A percentile compares a stretch with the other conserved stretches of the same genome.
These are phyloP conservation scores for Macrophomina tecta DNA, from an alignment of 2,329 filamentous ascomycete species.

Conservation along the genomic window DNA sequence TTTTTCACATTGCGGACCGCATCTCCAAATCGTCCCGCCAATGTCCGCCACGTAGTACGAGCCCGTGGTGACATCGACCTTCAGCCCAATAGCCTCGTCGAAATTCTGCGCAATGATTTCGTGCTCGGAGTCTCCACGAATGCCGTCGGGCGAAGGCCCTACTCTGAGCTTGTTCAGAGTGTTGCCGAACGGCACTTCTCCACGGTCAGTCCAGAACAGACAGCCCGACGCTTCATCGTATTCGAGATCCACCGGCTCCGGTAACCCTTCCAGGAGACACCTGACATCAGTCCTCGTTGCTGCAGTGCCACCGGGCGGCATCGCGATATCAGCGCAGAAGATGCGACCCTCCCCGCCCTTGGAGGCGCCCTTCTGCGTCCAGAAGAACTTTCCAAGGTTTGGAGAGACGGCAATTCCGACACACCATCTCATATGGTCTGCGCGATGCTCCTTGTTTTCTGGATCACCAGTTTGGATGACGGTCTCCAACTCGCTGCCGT, in stretches of 20 bases:
- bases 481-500: constrained; percentile 44
- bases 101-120: constrained; percentile 33
- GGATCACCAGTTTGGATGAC: constrained; percentile 47
- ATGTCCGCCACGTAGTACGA: constrained; percentile 34
- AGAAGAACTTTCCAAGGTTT: constrained; percentile 57
- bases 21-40: constrained; percentile 30
- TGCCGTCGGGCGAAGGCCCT: background rate
- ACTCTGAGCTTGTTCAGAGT: constrained; percentile 52
- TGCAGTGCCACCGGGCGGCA: constrained; percentile 43
- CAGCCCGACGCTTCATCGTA: constrained; percentile 54
- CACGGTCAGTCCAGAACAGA: constrained; percentile 68
- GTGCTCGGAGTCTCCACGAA: background rate
- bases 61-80: constrained; percentile 30
- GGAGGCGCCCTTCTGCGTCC: constrained; percentile 64
- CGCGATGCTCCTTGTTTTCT: constrained; percentile 30
- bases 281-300: constrained; percentile 50
- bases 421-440: constrained; percentile 54
- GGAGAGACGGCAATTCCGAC: constrained; percentile 61
- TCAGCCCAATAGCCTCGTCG: constrained; percentile 37
- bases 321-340: constrained; percentile 56
- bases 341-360: constrained; percentile 61
- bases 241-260: constrained; percentile 62
- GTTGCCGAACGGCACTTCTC: constrained; percentile 63
- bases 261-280: constrained; percentile 52
- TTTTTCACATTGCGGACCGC: constrained; percentile 13